Evolutionary conservation across 2,329 filamentous ascomycete species (phyloP), one percentile per base, ranked within the genome.

Genomic region (Aspergillus sp.): DNA sequence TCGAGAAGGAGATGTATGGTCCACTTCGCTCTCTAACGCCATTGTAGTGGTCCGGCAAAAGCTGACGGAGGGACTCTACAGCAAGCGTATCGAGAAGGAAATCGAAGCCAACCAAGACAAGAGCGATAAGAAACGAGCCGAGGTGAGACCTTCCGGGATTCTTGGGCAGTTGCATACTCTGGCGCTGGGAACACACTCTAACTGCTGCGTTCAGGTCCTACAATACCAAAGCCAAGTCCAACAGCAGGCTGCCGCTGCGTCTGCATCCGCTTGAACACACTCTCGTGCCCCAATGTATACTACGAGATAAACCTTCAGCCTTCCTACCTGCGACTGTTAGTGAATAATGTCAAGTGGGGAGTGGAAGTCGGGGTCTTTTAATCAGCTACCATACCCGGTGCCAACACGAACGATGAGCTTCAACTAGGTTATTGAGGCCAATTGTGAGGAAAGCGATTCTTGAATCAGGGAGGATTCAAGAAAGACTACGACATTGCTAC

Each of bases 1-100:
- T 99, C 66, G 85, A 88, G 65, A 91, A 94, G 71, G 94, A 99
- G 74, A 95, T 98, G 92, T 96, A 75, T 75, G 88, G 74, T 56
- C 55, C 39, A 20, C 24, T 22, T 16, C 16, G 1, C 22, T 31
- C 53, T 9, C 18, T 24, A 29, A 22, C 22, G 18, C 12, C 12
- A 4, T 52, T 12, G 36, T 9, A 4, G 39, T 12, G 49, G 12
- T 14, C 39, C 16, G 20, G 20, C 51, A 26, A 20, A 39, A 12
- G 20, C 59, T 63, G 45, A 65, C 60, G 52, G 26, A 57, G 49
- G 20, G 46, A 32, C 22, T 49, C 14, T 45, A 50, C 63, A 90
- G 87, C 71, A 86, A 86, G 70, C 82, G 88, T 26, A 84, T 90
- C 53, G 89, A 91, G 70, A 80, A 79, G 51, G 85, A 87, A 69